These are phyloP conservation scores for Acer saccharum DNA, from an alignment of 345 rosid genomes.

Conservation along the genomic window DNA sequence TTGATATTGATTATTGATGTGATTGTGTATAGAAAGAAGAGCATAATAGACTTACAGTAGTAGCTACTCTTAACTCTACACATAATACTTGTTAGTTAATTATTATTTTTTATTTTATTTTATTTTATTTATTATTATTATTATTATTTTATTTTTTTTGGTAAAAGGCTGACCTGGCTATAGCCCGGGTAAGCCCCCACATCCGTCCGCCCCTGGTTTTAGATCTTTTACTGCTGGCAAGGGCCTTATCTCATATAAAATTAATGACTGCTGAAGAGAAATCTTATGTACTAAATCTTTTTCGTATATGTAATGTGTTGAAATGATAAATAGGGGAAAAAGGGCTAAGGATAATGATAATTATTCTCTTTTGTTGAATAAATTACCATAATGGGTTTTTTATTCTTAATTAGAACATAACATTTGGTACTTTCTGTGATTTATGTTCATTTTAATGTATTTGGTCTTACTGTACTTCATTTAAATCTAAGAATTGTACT, in stretches of 20 bases:
- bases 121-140: no score
- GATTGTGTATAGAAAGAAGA: no score
- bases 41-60: no score
- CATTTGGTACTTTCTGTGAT: not conserved
- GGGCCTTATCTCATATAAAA: not conserved
- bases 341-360: not conserved
- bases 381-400: not conserved
- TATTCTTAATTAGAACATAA: not conserved
- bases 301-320: not conserved
- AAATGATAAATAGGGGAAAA: not conserved
- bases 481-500: not conserved
- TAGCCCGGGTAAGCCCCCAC: no score
- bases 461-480: not conserved
- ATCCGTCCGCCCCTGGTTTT: not conserved
- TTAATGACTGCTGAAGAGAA: not conserved
- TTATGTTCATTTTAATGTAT: not conserved
- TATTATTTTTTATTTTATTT: no score
- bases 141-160: no score
- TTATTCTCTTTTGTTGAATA: not conserved
- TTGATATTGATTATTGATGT: no score
- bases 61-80: no score
- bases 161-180: no score
- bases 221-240: not conserved
- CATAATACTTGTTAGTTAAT: no score
- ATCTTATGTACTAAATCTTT: not conserved